Conservation (phyloP, 2,329 filamentous ascomycete genomes). For the Claviceps sp. region DNA sequence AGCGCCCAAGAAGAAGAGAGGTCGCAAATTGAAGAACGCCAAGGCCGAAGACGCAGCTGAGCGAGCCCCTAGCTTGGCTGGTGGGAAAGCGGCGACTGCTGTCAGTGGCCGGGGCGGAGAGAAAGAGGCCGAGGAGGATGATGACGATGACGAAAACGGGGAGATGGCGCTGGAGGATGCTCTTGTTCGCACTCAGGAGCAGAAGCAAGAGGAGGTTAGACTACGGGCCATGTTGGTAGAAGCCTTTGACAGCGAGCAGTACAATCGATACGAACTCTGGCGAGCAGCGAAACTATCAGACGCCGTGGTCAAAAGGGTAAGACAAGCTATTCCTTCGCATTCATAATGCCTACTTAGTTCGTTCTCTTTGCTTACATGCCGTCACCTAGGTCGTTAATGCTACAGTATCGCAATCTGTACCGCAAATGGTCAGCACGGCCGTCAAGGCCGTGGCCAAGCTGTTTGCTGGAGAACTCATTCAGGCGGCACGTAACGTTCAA, state of each 20-base stretch:
- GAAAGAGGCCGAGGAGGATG: conserved; percentile 38
- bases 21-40: conserved; percentile 45
- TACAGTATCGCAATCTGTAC: conserved; percentile 67
- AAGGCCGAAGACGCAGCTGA: conserved; percentile 29
- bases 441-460: conserved; percentile 65
- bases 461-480: conserved; percentile 64
- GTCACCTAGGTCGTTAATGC: conserved; percentile 54
- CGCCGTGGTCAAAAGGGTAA: conserved; percentile 53
- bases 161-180: conserved; percentile 45
- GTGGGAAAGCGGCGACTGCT: conserved; percentile 26
- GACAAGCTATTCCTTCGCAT: conserved; percentile 11
- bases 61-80: conserved; percentile 29
- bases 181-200: conserved; percentile 50
- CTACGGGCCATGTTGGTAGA: conserved; percentile 48
- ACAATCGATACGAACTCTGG: conserved; percentile 57
- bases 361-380: background rate
- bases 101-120: conserved; percentile 33
- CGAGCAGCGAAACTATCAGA: conserved; percentile 55
- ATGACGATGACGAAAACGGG: conserved; percentile 42
- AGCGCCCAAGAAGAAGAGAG: conserved; percentile 44
- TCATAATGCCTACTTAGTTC: too few relatives aligned
- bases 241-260: conserved; percentile 52
- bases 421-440: conserved; percentile 58
- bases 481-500: conserved; percentile 56
- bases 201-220: conserved; percentile 48